Base-by-base conservation (phyloP, 306 rosid genomes). In the Betula pendula region DNA sequence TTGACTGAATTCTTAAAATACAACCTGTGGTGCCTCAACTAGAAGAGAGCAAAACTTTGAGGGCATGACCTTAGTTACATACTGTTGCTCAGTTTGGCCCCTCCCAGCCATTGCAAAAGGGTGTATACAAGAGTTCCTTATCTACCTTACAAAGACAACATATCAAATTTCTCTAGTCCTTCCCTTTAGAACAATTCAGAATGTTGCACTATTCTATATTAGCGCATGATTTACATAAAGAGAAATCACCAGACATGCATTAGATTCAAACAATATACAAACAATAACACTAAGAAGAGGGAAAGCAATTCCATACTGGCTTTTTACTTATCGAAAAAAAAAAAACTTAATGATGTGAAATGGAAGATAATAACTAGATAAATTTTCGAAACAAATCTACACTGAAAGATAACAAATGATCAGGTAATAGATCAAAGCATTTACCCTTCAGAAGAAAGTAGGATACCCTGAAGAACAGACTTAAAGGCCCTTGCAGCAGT, bases 401-500 rank as follows among this genome's bases (percentile, higher is more conserved):
- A 69, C 65, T 51, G 56, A 77, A 68, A 69, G 76, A 19, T 58
- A 62, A 31, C n/a, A 22, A 58, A 68, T 12, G 43, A 29, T 47
- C 52, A 60, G 67, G 82, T 79, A 31, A 49, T 31, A 43, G 78
- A 62, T 17, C 15, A 74, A 70, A 83, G 55, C 71, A 68, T 74
- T 81, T 91, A 95, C 98, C 99, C 98, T 84, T 92, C 97, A n/a
- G 97, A 90, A 79, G 99, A 92, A 81, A 95, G 94, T 62, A 95
- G 87, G 83, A 95, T 88, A 77, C 97, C 87, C 88, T 95, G 98
- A 76, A 95, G 98, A 71, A 95, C 97, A 85, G 97, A 92, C 89
- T 95, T 95, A 84, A 95, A 95, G 59, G 99, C 99, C 87, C 99
- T 95, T 63, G 99, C 99, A 56, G 97, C 99, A 19, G 99, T 95